Evolutionary conservation across 2,329 filamentous ascomycete genomes (phyloP).

Genomic region (Talaromyces funiculosus): DNA sequence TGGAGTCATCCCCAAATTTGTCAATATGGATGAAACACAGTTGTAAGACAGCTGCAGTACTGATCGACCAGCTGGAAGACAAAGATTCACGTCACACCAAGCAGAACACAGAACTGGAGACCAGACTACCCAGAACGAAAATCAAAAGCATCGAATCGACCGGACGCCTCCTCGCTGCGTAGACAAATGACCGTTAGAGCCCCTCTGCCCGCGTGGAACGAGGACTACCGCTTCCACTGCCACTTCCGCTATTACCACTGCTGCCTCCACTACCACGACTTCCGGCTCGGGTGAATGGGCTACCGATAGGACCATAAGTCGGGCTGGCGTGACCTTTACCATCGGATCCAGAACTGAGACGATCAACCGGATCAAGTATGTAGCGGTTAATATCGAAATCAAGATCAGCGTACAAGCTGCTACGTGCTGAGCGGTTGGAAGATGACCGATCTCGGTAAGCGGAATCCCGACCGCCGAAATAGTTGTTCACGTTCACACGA

Average conservation of each 20-base stretch:
- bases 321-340: slow-evolving; percentile 30
- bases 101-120: background rate
- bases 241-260: slow-evolving; percentile 37
- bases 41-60: background rate
- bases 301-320: slow-evolving; percentile 32
- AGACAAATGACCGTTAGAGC: slow-evolving; percentile 16
- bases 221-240: slow-evolving; percentile 36
- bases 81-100: background rate
- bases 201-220: slow-evolving; percentile 32
- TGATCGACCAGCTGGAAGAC: slow-evolving; percentile 3
- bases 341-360: slow-evolving; percentile 27
- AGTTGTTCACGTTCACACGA: slow-evolving; percentile 25
- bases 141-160: background rate
- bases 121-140: slow-evolving; percentile 1
- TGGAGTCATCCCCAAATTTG: background rate
- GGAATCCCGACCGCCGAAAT: slow-evolving; percentile 27
- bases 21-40: background rate
- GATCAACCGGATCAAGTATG: slow-evolving; percentile 26
- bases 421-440: slow-evolving; percentile 37
- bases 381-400: slow-evolving; percentile 28
- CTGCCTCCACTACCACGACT: slow-evolving; percentile 49
- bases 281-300: slow-evolving; percentile 36
- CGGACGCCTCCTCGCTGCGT: background rate
- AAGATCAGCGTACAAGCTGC: slow-evolving; percentile 31
- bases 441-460: slow-evolving; percentile 36